Base-by-base conservation (phyloP, 805 yeast genomes). In the Candida golubevii region DNA sequence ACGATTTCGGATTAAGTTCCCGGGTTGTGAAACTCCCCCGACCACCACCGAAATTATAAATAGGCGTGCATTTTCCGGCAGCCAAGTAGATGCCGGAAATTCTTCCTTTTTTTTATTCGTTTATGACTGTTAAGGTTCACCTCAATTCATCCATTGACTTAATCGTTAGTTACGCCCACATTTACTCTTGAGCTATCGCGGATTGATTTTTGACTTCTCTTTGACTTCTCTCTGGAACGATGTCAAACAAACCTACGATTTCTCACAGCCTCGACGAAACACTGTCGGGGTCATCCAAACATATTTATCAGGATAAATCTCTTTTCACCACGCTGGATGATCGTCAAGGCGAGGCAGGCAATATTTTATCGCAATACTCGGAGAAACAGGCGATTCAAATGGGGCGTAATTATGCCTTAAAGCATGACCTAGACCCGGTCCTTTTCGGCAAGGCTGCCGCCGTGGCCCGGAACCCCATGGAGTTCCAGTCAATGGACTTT, bases 321-420 rank as follows among this genome's bases (percentile, higher is more conserved):
- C 35, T 50, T 15, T 47, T 52, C 28, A 37, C 38, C 13, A 43
- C 46, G 14, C 39, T 47, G 30, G 35, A 33, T 15, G 55, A 44
- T 13, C 47, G 54, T 5, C 46, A 45, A 10, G 57, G 54, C 15
- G 58, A 54, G 31, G 48, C 38, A 28, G 58, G 57, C 33, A 54
- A 54, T 41, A 53, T 54, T 31, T 48, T 54, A 74, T 13, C 78
- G 74, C 79, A 79, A 57, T 82, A 82, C 54, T 62, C 80, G 13
- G 82, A 79, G 49, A 75, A 74, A 26, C 84, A 82, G 56, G 85
- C 78, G 7, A 78, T 78, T 78, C 75, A 72, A 47, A 82, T 82
- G 86, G 88, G 88, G 33, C 69, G 85, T 51, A 74, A 75, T 46
- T 83, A 82, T 61, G 87, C 88, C 15, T 48, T 63, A 29, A 77